Base-by-base conservation (phyloP, 148 eudicot species). In the Chenopodium berlandieri region DNA sequence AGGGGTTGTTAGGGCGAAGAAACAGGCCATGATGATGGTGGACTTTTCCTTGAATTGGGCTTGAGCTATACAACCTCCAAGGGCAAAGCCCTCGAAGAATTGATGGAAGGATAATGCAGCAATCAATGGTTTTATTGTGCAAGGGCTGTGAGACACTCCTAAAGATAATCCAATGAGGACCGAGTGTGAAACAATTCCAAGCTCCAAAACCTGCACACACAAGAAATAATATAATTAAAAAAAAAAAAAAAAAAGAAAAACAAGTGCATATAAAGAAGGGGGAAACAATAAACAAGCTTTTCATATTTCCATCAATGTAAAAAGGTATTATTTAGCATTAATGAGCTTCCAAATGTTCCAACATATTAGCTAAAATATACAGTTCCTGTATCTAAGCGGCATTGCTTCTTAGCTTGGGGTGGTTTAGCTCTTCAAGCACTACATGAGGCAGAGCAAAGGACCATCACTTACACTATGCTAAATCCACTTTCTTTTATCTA, bases 1-100 rank as follows among this genome's bases (percentile, higher is more conserved):
- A 0, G 99, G 98, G 58, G 98, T 97, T 3, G 99, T 97, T 69
- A 97, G 25, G 27, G 98, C 92, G 32, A 97, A 97, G 82, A 94
- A 94, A 63, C 94, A 92, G 5, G 98, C 93, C 99, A 97, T 97
- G 25, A 92, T 37, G 0, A 92, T 81, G 27, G 93, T 83, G 8
- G 87, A 91, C 73, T 91, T 82, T 44, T 83, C 82, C 79, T 83
- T 84, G 46, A 97, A 90, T 40, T 88, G 78, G 44, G 99, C 99
- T 82, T 97, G 98, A 4, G 99, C 89, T 73, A 97, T 92, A 78
- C 90, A 88, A n/a, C 90, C 90, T 74, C 90, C 90, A 12, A 88
- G 87, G 64, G 90, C 90, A 64, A 88, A 88, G 4, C 90, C 90
- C 81, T 88, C 90, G 75, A 88, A 88, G 82, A 88, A 88, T 40